Evolutionary conservation across 163 green algal species (phyloP), one percentile per base, ranked within the genome.

Genomic region (Trebouxiophyceae sp.): DNA sequence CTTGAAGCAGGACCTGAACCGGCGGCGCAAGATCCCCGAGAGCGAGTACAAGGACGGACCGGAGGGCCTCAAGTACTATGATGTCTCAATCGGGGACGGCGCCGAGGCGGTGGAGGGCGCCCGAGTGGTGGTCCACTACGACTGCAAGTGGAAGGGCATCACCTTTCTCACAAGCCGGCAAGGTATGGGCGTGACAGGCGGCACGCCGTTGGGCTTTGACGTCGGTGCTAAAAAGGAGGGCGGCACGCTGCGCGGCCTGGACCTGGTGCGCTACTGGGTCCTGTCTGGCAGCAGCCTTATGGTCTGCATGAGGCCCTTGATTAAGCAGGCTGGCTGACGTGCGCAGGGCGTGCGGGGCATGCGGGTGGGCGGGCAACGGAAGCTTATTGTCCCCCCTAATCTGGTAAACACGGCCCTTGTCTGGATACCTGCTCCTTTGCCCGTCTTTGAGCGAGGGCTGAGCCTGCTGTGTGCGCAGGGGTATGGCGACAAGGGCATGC

Each of bases 101-200:
- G 60, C 67, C 5, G 74, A 83, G 68, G 82, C 79, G 0, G 63
- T 69, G 39, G 63, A 79, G 45, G 86, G 88, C 0, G 60, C 77
- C 4, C 70, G 88, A 0, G 81, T 94, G 7, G 86, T 81, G 16
- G 81, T 94, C 4, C 88, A 95, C 68, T 91, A 87, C 76, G 88
- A 94, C 20, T 72, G 82, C 3, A 68, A 77, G 30, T 85, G 74
- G 71, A 71, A 68, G 33, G 73, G 73, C 57, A 62, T 90, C 5
- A 94, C 85, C 0, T 88, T 92, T 61, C 77, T 90, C 44, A 94
- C 87, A 16, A 80, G 57, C 54, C 66, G 78, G 67, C 70, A 84
- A 57, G 84, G 88, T 12, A 75, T 89, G 58, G 88, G 88, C 6
- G 88, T 95, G 24, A 93, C 87, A 0, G 88, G 88, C 24, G 88